phyloP scores from a whole-genome alignment of 805 yeast genomes.

The Schwanniomyces pseudopolymorphus region DNA sequence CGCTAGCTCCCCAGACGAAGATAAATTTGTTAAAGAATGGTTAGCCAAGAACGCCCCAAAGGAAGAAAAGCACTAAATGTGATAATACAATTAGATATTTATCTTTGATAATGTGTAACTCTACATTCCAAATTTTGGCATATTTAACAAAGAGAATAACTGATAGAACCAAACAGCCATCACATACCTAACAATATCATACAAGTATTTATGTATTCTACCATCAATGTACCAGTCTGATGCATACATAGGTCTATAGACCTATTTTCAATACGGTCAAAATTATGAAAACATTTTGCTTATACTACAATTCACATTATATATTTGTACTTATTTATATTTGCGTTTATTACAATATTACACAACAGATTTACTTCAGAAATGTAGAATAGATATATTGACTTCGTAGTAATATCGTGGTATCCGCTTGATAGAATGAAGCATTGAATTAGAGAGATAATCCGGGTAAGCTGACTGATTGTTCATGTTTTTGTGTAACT shows the following conservation, averaged over 20 bases:
- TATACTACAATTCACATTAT: not conserved
- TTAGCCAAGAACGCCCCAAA: slow-evolving; percentile 50
- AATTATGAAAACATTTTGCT: not conserved
- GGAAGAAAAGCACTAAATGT: slow-evolving; percentile 27
- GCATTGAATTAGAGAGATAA: too few relatives aligned
- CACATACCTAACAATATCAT: not conserved
- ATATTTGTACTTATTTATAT: not conserved
- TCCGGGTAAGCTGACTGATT: not conserved
- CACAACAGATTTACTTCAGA: not conserved
- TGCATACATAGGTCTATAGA: not conserved
- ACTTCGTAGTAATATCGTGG: too few relatives aligned
- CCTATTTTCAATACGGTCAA: not conserved
- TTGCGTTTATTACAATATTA: not conserved
- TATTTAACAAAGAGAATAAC: not conserved
- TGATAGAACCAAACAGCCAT: not conserved
- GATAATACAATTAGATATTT: not conserved
- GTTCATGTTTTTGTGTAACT: not conserved
- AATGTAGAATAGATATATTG: too few relatives aligned
- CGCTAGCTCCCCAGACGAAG: slow-evolving; percentile 85
- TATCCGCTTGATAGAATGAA: too few relatives aligned
- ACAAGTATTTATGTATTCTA: not conserved
- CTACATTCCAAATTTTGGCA: not conserved
- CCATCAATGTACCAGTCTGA: not conserved
- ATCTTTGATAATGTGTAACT: not conserved
- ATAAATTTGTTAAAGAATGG: slow-evolving; percentile 71